Base-by-base conservation (phyloP, 495 filamentous ascomycete species). In the Xeromyces bisporus region DNA sequence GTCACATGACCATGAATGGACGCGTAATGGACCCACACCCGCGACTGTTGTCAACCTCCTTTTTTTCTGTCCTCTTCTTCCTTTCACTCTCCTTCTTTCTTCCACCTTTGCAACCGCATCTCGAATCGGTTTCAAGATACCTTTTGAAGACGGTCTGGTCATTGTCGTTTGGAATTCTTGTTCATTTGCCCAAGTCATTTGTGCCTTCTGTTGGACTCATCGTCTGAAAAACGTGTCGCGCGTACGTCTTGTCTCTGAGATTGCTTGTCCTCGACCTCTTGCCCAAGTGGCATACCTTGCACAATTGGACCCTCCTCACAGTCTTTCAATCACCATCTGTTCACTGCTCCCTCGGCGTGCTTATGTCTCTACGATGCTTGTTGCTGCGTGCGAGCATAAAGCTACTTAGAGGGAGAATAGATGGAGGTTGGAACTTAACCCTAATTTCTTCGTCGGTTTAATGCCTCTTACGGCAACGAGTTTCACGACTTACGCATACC, bases 401-500 rank as follows among this genome's bases (percentile, higher is more conserved):
- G 15, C 25, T 23, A 31, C 17, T n/a, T 36, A 36, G 29, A 31
- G 33, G 31, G 47, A 36, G 33, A 43, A 40, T 43, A 28, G 32
- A 33, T 43, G 30, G 32, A 33, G 43, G 31, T 46, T 48, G 41
- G 46, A 51, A 51, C 41, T 43, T 60, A 58, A 50, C 56, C 58
- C 58, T 58, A 60, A 60, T 37, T 29, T 36, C 31, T 33, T 20
- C 15, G 35, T 55, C 51, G 51, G 55, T 53, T 47, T 29, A 38
- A 21, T 46, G 38, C 48, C 36, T 27, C 33, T 24, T 23, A 20
- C 15, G 41, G 49, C 33, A 41, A n/a, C 14, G 31, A 55, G 58
- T 47, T 38, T 64, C 54, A 40, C 48, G 56, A 53, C 43, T 31
- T 39, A 47, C 11, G 47, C 50, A 51, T 56, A 50, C 45, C 52